phyloP scores from a whole-genome alignment of 1,284 basidiomycete genomes.

The Porogramme epimiltina region DNA sequence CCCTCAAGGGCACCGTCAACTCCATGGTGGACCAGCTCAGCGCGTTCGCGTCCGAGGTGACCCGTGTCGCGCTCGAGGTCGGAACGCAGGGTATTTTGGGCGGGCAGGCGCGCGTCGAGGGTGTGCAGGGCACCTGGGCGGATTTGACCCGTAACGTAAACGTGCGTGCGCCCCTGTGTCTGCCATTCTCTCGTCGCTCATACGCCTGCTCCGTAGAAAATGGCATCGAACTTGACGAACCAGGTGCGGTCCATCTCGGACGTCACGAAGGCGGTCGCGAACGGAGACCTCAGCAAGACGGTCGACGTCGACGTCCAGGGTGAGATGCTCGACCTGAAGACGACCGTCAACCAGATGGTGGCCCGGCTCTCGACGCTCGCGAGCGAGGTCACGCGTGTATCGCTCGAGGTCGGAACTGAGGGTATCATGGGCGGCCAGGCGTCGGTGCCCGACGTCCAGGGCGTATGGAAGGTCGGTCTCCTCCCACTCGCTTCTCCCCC shows the following conservation, averaged over 20 bases:
- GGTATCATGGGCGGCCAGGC: conserved; percentile 97
- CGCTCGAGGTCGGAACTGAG: conserved; percentile 92
- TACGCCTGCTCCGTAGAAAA: conserved; percentile 55
- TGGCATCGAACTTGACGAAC: conserved; percentile 91
- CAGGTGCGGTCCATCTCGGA: conserved; percentile 97
- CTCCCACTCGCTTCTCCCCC: neutral
- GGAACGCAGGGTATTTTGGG: conserved; percentile 92
- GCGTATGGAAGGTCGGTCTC: conserved; percentile 81
- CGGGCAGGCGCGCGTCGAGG: conserved; percentile 90
- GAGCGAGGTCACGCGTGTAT: conserved; percentile 85
- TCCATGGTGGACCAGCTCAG: conserved; percentile 90
- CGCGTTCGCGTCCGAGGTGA: conserved; percentile 94
- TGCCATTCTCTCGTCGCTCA: neutral
- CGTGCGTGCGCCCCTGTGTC: conserved; percentile 43
- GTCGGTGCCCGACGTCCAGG: conserved; percentile 83
- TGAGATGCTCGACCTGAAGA: conserved; percentile 94
- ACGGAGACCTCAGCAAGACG: conserved; percentile 87
- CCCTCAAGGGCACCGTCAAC: conserved; percentile 83
- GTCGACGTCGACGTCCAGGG: conserved; percentile 97
- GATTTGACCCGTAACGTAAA: conserved; percentile 91
- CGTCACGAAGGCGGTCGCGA: conserved; percentile 96
- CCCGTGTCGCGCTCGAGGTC: conserved; percentile 90
- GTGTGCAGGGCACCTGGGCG: conserved; percentile 94
- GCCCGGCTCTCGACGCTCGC: conserved; percentile 82
- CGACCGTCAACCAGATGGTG: conserved; percentile 93